These are phyloP conservation scores for Phytophthora litchii DNA, from an alignment of 352 stramenopile species.

Conservation along the genomic window DNA sequence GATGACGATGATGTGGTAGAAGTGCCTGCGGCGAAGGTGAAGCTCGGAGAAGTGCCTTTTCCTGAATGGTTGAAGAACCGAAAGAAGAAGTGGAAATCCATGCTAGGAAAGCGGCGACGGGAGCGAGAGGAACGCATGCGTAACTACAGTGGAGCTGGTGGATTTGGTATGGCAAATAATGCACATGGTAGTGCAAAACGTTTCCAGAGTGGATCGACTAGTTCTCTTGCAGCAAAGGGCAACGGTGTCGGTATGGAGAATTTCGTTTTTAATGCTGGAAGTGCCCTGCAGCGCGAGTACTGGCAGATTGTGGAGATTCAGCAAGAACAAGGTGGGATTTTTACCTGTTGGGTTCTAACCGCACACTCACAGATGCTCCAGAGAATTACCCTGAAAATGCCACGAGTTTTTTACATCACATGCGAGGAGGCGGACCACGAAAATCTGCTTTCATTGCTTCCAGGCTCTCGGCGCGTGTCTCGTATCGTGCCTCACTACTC, in stretches of 20 bases:
- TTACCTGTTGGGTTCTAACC: slow-evolving; percentile 97
- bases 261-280: slow-evolving; percentile 71
- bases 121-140: slow-evolving; percentile 60
- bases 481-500: slow-evolving; percentile 63
- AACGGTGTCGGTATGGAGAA: slow-evolving; percentile 81
- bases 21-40: slow-evolving; percentile 33
- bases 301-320: slow-evolving; percentile 88
- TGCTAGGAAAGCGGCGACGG: slow-evolving; percentile 62
- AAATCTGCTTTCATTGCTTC: slow-evolving; percentile 63
- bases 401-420: slow-evolving; percentile 69
- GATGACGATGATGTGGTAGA: slow-evolving; percentile 29
- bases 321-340: slow-evolving; percentile 81
- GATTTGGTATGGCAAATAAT: slow-evolving; percentile 38
- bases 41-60: slow-evolving; percentile 68
- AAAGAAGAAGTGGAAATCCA: slow-evolving; percentile 76
- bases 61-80: slow-evolving; percentile 63
- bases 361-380: slow-evolving; percentile 73
- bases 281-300: slow-evolving; percentile 59
- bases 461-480: slow-evolving; percentile 56
- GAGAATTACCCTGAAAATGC: slow-evolving; percentile 74
- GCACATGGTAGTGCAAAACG: slow-evolving; percentile 40
- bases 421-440: slow-evolving; percentile 81
- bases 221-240: slow-evolving; percentile 19
- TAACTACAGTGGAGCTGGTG: slow-evolving; percentile 27
- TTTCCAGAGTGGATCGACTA: slow-evolving; percentile 37